Base-by-base conservation (phyloP, 2,329 filamentous ascomycete genomes). In the Botrytis squamosa region DNA sequence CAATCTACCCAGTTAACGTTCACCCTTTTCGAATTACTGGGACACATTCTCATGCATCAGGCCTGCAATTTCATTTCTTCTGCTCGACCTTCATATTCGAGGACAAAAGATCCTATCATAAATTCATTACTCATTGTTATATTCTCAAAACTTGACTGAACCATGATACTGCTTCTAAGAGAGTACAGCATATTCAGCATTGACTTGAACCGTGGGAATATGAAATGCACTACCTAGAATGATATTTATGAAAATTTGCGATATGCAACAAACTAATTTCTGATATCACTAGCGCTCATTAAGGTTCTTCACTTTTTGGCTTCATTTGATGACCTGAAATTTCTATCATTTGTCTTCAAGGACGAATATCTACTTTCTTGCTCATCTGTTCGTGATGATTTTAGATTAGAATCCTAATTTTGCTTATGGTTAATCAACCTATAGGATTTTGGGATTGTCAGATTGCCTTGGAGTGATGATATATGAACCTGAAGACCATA, bases 391-490 rank as follows among this genome's bases (percentile, higher is more conserved):
- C 14, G 25, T 8, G 14, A 18, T 40, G 4, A 10, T 29, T 9
- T 18, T 42, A 1, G 14, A 10, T 4, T n/a, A 29, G 25, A 18
- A 10, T 42, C 4, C 1, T 29, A 29, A 10, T 16, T n/a, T 42
- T 42, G 60, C 38, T 63, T 63, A 1, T 63, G 5, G 1, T 29
- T 4, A 2, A 42, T 40, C 8, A 9, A 63, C 20, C 38, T 9
- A 16, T 29, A n/a, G 2, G 8, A 42, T n/a, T 20, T 29, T 1
- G 3, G 8, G 5, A 38, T 9, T 9, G 8, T 4, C 7, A 42
- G 22, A 63, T n/a, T n/a, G 14, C 36, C 20, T 63, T 1, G 0
- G 1, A 1, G 6, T 7, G 38, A 1, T 18, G 14, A 42, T 63
- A 42, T 63, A n/a, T 8, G 7, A 16, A 1, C 10, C 18, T 42